phyloP scores from a whole-genome alignment of 805 yeast genomes.

The Tetrapisispora iriomotensis region DNA sequence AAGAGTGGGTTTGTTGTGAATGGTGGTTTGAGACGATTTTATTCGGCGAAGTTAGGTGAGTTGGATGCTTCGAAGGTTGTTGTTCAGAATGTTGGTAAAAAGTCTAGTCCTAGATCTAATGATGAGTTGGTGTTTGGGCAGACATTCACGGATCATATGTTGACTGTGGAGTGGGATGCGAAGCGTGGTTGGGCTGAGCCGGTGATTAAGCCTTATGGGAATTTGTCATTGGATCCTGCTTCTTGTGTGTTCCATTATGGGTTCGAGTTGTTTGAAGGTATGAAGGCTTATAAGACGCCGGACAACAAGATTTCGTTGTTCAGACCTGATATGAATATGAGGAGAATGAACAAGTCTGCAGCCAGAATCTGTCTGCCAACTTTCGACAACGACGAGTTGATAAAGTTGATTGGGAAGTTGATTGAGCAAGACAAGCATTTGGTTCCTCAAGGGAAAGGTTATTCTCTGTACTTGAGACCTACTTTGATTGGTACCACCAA shows the following conservation, averaged over 20 bases:
- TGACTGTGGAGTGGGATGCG: constrained; percentile 71
- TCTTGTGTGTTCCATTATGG: constrained; percentile 88
- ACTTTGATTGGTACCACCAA: constrained; percentile 89
- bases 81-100: constrained; percentile 36
- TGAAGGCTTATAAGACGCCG: constrained; percentile 71
- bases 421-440: constrained; percentile 62
- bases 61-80: constrained; percentile 46
- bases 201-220: constrained; percentile 73
- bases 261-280: constrained; percentile 89
- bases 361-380: constrained; percentile 80
- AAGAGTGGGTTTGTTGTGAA: background rate
- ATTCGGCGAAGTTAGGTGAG: constrained; percentile 23
- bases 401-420: constrained; percentile 64
- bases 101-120: constrained; percentile 47
- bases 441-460: constrained; percentile 78
- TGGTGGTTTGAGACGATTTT: background rate
- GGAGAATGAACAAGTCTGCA: constrained; percentile 82
- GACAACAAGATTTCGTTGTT: constrained; percentile 67
- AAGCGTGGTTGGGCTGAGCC: constrained; percentile 82
- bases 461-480: constrained; percentile 86
- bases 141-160: constrained; percentile 78
- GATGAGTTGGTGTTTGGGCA: constrained; percentile 60
- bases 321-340: constrained; percentile 87
- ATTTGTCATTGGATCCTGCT: constrained; percentile 71
- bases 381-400: constrained; percentile 68